Evolutionary conservation across 306 rosid species (phyloP).

Genomic region (Glycyrrhiza uralensis): DNA sequence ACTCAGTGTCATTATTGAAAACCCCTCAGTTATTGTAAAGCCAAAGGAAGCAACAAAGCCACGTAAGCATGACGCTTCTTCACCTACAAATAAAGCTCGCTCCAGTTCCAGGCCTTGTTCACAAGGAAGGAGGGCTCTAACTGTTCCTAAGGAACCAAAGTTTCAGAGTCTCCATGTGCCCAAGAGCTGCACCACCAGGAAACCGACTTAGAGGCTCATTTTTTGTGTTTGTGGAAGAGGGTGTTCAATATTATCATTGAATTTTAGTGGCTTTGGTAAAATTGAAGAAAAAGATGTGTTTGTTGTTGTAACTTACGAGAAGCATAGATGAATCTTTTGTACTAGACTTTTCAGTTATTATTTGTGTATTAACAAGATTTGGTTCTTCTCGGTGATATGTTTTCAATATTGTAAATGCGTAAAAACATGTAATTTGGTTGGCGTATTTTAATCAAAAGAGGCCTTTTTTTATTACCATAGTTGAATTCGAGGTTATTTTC

Average conservation of each 20-base stretch:
- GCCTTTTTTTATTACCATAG: background rate
- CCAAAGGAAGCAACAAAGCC: constrained; percentile 43
- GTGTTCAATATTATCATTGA: constrained; percentile 46
- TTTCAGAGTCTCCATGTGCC: constrained; percentile 64
- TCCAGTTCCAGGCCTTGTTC: constrained; percentile 31
- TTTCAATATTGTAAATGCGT: background rate
- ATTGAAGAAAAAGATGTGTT: background rate
- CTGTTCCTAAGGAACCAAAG: constrained; percentile 67
- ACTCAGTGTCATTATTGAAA: constrained; percentile 47
- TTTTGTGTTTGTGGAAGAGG: background rate
- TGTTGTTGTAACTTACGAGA: constrained; percentile 27
- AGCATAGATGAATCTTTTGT: background rate
- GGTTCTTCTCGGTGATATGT: background rate
- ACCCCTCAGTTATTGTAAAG: constrained; percentile 28
- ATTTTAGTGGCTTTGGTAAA: constrained; percentile 16
- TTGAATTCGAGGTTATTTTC: too few relatives aligned
- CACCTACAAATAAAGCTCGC: constrained; percentile 20
- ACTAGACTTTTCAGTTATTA: too few relatives aligned
- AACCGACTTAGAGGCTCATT: background rate
- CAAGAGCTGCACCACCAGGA: constrained; percentile 28
- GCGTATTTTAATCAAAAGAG: background rate
- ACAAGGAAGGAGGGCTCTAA: constrained; percentile 43
- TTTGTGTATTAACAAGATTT: constrained; percentile 7
- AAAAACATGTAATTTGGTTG: background rate
- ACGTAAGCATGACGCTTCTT: constrained; percentile 22